A percentile compares a stretch with the other conserved stretches of the same genome.
Evolutionary conservation across 306 rosid genomes (phyloP).

Genomic region (Bauhinia variegata): DNA sequence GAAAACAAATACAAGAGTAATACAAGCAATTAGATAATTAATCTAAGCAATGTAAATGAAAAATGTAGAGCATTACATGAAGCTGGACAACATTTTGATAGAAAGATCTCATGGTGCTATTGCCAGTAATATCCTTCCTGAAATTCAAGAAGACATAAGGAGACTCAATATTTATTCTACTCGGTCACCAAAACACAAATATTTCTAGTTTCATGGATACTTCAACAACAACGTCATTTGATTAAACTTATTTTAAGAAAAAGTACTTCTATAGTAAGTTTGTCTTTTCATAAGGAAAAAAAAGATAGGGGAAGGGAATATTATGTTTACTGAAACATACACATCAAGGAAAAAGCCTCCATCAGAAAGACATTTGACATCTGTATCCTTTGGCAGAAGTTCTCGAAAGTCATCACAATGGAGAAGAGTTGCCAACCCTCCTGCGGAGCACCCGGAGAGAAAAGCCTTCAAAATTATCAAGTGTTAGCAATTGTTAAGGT

Average conservation of each 20-base stretch:
- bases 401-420: constrained; percentile 59
- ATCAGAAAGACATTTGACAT: constrained; percentile 63
- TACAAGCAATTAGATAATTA: too few relatives aligned
- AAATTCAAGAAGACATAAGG: constrained; percentile 23
- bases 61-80: constrained; percentile 50
- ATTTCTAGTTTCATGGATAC: too few relatives aligned
- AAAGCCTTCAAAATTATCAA: constrained; percentile 48
- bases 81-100: constrained; percentile 51
- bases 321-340: constrained; percentile 46
- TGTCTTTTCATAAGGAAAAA: neutral
- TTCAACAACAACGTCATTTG: too few relatives aligned
- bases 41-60: neutral
- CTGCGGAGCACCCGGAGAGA: constrained; percentile 76
- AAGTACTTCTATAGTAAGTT: too few relatives aligned
- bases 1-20: neutral
- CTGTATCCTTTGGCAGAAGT: constrained; percentile 46
- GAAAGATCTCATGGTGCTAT: constrained; percentile 51
- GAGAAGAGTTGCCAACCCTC: constrained; percentile 69
- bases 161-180: constrained; percentile 3
- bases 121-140: constrained; percentile 57
- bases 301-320: neutral
- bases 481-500: neutral
- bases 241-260: too few relatives aligned
- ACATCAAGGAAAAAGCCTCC: constrained; percentile 71
- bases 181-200: neutral